Evolutionary conservation across 768 basidiomycete genomes (phyloP), one percentile per base, ranked within the genome.

Genomic region (Neoboletus magnificus): DNA sequence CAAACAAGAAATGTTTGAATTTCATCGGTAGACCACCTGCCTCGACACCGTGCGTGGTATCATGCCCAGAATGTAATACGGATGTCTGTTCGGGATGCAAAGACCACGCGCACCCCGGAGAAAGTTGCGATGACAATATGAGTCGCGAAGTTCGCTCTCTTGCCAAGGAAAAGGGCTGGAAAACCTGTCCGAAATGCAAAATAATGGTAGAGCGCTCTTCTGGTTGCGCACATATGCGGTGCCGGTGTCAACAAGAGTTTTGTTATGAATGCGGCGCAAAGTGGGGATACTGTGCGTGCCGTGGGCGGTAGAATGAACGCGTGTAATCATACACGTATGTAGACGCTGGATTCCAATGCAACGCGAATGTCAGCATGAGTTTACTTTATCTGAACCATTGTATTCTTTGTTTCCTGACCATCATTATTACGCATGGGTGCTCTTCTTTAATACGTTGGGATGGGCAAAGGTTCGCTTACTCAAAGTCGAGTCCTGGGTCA

Each of bases 221-320:
- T 2, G 85, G 86, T 4, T 87, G 86, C 57, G 73, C 74, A 64
- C 81, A 84, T 52, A 86, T 87, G 75, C 73, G 72, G 5, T 88
- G 85, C 58, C 72, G 77, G 22, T 85, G 84, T 29, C 23, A 23
- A 1, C 49, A 59, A 23, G 15, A 36, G 1, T 69, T 69, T 51
- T 69, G 68, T 27, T 69, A 69, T 33, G 3, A 0, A 1, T 69
- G 68, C 22, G 69, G 65, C 2, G 10, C 8, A 15, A 53, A 45
- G 30, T 60, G 62, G 59, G 20, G 11, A 0, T 1, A 1, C 1
- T 61, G 68, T 41, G 3, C 0, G 12, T 63, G 68, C 20, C 3
- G 0, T 5, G 0, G 1, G 7, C 3, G 1, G 18, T 39, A 46
- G 25, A n/a, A 5, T 29, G 20, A n/a, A 13, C 35, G 23, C n/a